phyloP scores from a whole-genome alignment of 2,329 filamentous ascomycete species.

The Stagonosporopsis vannaccii region DNA sequence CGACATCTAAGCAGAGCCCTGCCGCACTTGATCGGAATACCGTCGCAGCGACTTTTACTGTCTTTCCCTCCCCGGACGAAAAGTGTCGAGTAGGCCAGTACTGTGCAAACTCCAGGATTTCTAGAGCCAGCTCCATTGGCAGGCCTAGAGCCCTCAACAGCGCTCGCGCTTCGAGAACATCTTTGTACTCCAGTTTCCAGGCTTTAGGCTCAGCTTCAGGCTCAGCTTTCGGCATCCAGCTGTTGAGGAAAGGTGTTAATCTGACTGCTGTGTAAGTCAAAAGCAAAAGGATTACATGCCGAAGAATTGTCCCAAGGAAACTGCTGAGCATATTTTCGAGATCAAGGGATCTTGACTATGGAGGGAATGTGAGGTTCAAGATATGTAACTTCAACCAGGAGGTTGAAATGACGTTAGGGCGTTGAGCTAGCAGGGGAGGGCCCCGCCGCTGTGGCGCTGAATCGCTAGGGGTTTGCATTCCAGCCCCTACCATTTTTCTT shows the following conservation, averaged over 20 bases:
- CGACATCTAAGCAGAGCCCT: constrained; percentile 26
- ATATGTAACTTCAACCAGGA: neutral
- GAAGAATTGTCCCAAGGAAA: neutral
- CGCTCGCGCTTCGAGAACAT: constrained; percentile 33
- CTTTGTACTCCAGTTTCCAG: constrained; percentile 25
- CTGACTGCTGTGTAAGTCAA: neutral
- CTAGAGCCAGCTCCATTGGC: constrained; percentile 41
- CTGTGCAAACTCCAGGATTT: constrained; percentile 35
- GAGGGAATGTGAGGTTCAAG: neutral
- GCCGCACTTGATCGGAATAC: constrained; percentile 15
- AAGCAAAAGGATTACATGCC: neutral
- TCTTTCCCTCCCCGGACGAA: neutral
- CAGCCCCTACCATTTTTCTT: neutral
- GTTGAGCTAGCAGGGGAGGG: neutral
- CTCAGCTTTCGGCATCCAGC: neutral
- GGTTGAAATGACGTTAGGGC: constrained; percentile 3
- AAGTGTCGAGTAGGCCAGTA: constrained; percentile 34
- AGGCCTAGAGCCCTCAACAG: constrained; percentile 32
- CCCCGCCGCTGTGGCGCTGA: neutral
- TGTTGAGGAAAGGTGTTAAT: neutral
- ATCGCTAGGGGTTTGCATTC: neutral
- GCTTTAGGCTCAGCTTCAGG: neutral
- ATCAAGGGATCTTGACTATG: neutral
- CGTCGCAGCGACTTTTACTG: constrained; percentile 5
- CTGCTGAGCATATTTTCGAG: neutral